Evolutionary conservation across 2,329 filamentous ascomycete species (phyloP).

Genomic region (Microascus cirrosus): DNA sequence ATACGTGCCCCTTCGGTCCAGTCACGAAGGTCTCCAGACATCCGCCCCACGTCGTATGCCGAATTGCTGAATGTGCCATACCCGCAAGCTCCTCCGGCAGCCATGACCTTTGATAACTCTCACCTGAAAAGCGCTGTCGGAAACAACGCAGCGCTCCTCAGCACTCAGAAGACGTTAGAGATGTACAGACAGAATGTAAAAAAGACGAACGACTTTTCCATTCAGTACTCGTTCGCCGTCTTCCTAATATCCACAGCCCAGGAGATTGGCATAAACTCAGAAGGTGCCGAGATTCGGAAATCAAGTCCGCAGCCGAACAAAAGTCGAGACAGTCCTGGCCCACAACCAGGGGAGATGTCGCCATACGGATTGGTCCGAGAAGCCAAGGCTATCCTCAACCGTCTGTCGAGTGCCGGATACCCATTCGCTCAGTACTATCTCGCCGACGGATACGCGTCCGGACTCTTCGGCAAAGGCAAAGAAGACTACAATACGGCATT

Average conservation of each 20-base stretch:
- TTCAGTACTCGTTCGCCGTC: conserved; percentile 93
- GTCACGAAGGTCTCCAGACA: conserved; percentile 45
- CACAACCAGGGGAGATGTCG: conserved; percentile 34
- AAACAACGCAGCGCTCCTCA: conserved; percentile 80
- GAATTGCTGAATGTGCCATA: conserved; percentile 61
- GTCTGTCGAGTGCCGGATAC: conserved; percentile 75
- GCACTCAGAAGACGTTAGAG: conserved; percentile 85
- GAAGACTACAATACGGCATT: conserved; percentile 88
- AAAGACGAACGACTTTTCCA: conserved; percentile 82
- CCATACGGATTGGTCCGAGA: conserved; percentile 66
- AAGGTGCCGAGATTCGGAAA: conserved; percentile 33
- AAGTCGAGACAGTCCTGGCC: conserved; percentile 33
- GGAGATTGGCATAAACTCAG: conserved; percentile 53
- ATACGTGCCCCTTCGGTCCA: conserved; percentile 35
- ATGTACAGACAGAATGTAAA: conserved; percentile 98
- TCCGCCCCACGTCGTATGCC: conserved; percentile 39
- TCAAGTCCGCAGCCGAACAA: conserved; percentile 32
- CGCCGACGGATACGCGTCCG: conserved; percentile 86
- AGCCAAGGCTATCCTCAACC: conserved; percentile 80
- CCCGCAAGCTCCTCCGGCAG: conserved; percentile 60
- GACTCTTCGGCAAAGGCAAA: conserved; percentile 89
- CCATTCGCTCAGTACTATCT: conserved; percentile 98
- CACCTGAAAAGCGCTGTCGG: conserved; percentile 70
- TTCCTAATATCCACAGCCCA: conserved; percentile 86
- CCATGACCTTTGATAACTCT: conserved; percentile 69